Conservation (phyloP, 768 basidiomycete species). For the Mycena polygramma region DNA sequence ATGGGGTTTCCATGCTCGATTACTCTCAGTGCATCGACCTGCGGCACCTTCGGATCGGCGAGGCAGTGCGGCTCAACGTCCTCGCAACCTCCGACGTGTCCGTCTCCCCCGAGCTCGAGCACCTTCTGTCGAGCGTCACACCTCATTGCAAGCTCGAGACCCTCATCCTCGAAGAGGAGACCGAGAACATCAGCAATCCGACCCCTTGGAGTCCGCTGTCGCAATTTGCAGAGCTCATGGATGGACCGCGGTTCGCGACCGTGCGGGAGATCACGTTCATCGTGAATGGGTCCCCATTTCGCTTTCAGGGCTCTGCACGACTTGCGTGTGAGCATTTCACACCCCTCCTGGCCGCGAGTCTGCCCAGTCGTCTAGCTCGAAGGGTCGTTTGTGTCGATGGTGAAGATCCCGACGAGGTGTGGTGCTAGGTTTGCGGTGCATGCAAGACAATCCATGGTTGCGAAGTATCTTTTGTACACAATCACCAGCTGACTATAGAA, state of each 20-base stretch:
- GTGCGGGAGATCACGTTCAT: slow-evolving; percentile 8
- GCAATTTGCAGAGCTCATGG: not conserved
- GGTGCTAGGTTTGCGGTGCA: no score
- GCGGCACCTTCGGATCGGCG: not conserved
- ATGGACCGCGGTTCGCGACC: not conserved
- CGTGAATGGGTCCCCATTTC: slow-evolving; percentile 10
- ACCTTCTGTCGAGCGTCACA: not conserved
- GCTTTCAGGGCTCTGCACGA: not conserved
- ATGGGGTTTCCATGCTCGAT: not conserved
- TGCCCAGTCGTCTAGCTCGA: not conserved
- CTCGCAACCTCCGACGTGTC: not conserved
- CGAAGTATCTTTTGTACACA: no score
- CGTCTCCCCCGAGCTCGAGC: slow-evolving; percentile 1
- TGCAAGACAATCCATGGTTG: no score
- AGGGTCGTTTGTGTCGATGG: not conserved
- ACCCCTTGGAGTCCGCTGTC: not conserved
- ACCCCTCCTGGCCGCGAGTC: not conserved
- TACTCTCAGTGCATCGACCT: not conserved
- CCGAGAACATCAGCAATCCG: not conserved
- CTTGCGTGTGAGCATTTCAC: slow-evolving; percentile 7
- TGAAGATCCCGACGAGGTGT: slow-evolving; percentile 16
- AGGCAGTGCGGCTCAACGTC: slow-evolving; percentile 1
- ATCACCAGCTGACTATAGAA: no score
- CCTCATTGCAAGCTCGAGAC: not conserved
- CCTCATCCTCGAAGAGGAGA: slow-evolving; percentile 1